Evolutionary conservation across 495 filamentous ascomycete species (phyloP), one percentile per base, ranked within the genome.

Genomic region (Neurospora sublineolata): DNA sequence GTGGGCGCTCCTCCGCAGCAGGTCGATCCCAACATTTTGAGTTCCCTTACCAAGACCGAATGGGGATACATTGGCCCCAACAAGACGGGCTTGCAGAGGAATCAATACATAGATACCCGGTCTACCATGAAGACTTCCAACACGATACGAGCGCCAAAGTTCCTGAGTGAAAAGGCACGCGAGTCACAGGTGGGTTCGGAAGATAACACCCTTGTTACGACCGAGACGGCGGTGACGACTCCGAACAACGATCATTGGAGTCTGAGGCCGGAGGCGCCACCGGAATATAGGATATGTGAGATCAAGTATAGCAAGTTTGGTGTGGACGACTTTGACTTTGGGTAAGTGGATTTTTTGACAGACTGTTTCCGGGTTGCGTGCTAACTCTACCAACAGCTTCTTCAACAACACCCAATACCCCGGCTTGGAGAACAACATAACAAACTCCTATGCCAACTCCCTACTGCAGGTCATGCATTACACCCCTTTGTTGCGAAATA

Each of bases 271-370:
- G 93, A 97, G 69, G 92, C 94, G 30, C 90, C 95, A 3, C 84
- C 90, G 2, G 91, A 93, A 80, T 99, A 97, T 77, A 88, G 90
- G 69, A 94, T 93, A 75, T 89, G 96, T 5, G 93, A 97, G 79
- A 98, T 97, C 79, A 97, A 97, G 76, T 97, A 97, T 79, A 97
- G 94, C 81, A 93, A 92, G 78, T 97, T 97, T 82, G 94, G 95
- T 12, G 93, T 99, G 3, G 93, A 97, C 76, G 96, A 98, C 80
- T 98, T 98, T 79, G 94, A 99, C 80, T 99, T 99, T 82, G 88
- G 89, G 91, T 97, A 81, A 79, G 88, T 76, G 2, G 16, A 37
- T 4, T 12, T 27, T 3, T 27, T n/a, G n/a, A n/a, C 3, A 18
- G 40, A 42, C 16, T 27, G 20, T 27, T 52, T 20, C 0, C 1